A percentile compares a stretch with the other conserved stretches of the same genome.
phyloP scores from a whole-genome alignment of 2,329 filamentous ascomycete genomes.

The Byssochlamys sp. region DNA sequence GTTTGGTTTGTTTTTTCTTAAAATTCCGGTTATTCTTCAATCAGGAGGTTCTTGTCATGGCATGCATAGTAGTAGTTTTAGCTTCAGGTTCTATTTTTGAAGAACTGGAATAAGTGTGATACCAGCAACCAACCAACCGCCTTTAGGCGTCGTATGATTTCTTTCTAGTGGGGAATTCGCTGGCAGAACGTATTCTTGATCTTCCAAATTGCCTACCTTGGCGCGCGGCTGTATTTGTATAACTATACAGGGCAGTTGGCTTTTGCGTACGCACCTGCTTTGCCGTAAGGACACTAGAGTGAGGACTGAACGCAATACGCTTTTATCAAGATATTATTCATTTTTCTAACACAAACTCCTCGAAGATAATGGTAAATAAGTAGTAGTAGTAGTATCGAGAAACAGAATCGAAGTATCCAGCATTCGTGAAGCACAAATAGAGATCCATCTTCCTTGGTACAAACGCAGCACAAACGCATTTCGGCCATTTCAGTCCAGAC shows the following conservation, averaged over 20 bases:
- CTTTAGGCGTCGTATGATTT: background rate
- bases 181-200: too few relatives aligned
- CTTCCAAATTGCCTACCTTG: too few relatives aligned
- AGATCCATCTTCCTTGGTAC: background rate
- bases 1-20: slow-evolving; percentile 5
- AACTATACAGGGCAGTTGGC: too few relatives aligned
- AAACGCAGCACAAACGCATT: background rate
- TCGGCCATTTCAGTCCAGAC: background rate
- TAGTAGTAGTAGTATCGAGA: background rate
- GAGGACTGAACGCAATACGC: background rate
- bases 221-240: too few relatives aligned
- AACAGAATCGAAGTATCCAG: background rate
- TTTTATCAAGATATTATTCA: background rate
- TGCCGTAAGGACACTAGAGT: background rate
- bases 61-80: background rate
- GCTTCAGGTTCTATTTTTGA: background rate
- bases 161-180: background rate
- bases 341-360: background rate
- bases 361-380: background rate
- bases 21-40: background rate
- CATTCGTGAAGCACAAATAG: background rate
- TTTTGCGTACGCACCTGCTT: too few relatives aligned
- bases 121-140: background rate
- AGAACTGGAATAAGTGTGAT: background rate
- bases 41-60: background rate